Base-by-base conservation (phyloP, 805 yeast species). In the Schizosaccharomyces cryophilus region DNA sequence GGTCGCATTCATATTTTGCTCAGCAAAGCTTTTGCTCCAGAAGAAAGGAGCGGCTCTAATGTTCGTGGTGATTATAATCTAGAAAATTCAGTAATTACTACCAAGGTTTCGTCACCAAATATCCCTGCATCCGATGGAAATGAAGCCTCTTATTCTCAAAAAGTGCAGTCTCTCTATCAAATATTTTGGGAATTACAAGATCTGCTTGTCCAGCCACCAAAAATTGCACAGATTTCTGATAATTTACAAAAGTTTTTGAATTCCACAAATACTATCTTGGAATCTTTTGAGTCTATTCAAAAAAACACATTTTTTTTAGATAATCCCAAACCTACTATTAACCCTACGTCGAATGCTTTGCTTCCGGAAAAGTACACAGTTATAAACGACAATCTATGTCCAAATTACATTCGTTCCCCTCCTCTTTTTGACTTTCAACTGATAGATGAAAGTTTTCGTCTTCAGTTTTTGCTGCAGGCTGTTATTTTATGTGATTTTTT, bases 1-100 rank as follows among this genome's bases (percentile, higher is more conserved):
- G 74, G 74, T 4, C 63, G 66, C 60, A 67, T 71, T 42, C 67
- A 70, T 42, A 67, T 68, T 54, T 71, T 67, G 40, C 65, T 71
- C 30, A 71, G 73, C 7, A 61, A 67, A 13, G 74, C 72, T 3
- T 71, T 71, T 60, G 72, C 74, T 1, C 61, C 72, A 24, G 63
- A 64, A 55, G 74, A 71, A 58, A 67, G 69, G 51, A 68, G 72
- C n/a, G 74, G 74, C 6, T 64, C 72, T 17, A 71, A 71, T 59
- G 66, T 69, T 17, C 66, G 69, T 19, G 74, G 74, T 1, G 67
- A 67, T 9, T 71, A 67, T 63, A 67, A 71, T 61, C 63, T 64
- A 0, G 74, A 67, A 30, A 72, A 71, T 29, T 11, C 30, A 17
- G 19, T 29, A 13, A 17, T 21, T 11, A 51, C 7, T 21, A 29